Evolutionary conservation across 2,329 filamentous ascomycete genomes (phyloP), one percentile per base, ranked within the genome.

Genomic region (Fusarium staphyleae): DNA sequence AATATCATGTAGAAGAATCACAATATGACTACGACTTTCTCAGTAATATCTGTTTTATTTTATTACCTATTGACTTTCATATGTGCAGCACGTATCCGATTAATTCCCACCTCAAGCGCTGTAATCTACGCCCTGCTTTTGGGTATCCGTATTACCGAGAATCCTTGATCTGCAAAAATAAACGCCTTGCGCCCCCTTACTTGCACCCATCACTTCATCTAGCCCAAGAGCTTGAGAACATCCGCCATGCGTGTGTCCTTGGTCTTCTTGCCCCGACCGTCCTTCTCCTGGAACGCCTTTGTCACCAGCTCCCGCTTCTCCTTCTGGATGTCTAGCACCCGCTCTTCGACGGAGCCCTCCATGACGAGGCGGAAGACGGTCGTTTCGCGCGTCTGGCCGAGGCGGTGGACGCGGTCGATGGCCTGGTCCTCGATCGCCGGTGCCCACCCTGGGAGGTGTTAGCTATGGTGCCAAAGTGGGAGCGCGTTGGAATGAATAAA

Each of bases 381-480:
- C 0, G 88, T 92, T 55, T 87, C 82, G 30, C 89, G 83, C 59
- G 82, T 93, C 75, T 96, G 93, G 0, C 92, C 92, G 0, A 96
- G 79, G 1, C 92, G 83, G 69, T 96, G 90, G 6, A 96, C 91
- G 4, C 92, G 87, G 69, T 96, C 92, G 3, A 96, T 82, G 3
- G 93, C 93, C 70, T 96, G 92, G 63, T 96, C 91, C 72, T 96
- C 92, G 48, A 96, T 95, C 1, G 91, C 91, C 0, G 92, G 92
- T 2, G 92, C 91, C 89, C 92, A 96, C 92, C 91, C 79, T 75
- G 15, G 26, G 14, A 41, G n/a, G 42, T 46, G 29, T 63, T 49
- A 68, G 55, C 29, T 37, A 3, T 26, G 5, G 14, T 30, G 13
- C 12, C 12, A 13, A 14, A 52, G 5, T n/a, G 28, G n/a, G 19